Conservation (phyloP, 2,329 filamentous ascomycete genomes). For the Exophiala oligosperma region DNA sequence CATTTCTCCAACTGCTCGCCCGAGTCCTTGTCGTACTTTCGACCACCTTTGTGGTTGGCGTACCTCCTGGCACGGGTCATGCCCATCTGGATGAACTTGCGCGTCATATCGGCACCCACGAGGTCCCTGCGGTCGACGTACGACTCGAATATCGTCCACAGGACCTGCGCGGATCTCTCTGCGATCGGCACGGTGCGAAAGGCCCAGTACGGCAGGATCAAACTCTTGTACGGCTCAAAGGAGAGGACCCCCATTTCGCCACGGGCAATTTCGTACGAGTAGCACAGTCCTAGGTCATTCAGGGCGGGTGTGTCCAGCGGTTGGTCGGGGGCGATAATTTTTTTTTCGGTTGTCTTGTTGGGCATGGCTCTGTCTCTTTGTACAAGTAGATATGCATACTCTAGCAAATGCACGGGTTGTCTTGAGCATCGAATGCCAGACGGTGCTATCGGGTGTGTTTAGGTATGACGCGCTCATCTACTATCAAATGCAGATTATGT, state of each 20-base stretch:
- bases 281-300: slow-evolving; percentile 20
- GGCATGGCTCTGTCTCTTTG: slow-evolving; percentile 1
- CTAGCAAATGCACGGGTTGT: too few relatives aligned
- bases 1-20: slow-evolving; percentile 30
- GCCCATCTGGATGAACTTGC: slow-evolving; percentile 67
- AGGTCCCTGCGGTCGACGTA: slow-evolving; percentile 58
- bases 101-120: slow-evolving; percentile 64
- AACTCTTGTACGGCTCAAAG: slow-evolving; percentile 64
- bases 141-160: slow-evolving; percentile 53
- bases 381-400: too few relatives aligned
- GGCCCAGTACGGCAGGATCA: slow-evolving; percentile 60
- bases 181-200: slow-evolving; percentile 59
- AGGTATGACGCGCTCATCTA: too few relatives aligned
- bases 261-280: slow-evolving; percentile 57
- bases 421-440: too few relatives aligned
- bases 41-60: slow-evolving; percentile 57
- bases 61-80: slow-evolving; percentile 63
- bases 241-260: slow-evolving; percentile 63
- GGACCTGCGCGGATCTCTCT: slow-evolving; percentile 46
- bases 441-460: too few relatives aligned
- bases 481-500: too few relatives aligned
- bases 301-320: slow-evolving; percentile 26
- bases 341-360: slow-evolving; percentile 24
- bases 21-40: slow-evolving; percentile 51
- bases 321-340: slow-evolving; percentile 14